Conservation (phyloP, 768 basidiomycete species). For the Fibroporia radiculosa region DNA sequence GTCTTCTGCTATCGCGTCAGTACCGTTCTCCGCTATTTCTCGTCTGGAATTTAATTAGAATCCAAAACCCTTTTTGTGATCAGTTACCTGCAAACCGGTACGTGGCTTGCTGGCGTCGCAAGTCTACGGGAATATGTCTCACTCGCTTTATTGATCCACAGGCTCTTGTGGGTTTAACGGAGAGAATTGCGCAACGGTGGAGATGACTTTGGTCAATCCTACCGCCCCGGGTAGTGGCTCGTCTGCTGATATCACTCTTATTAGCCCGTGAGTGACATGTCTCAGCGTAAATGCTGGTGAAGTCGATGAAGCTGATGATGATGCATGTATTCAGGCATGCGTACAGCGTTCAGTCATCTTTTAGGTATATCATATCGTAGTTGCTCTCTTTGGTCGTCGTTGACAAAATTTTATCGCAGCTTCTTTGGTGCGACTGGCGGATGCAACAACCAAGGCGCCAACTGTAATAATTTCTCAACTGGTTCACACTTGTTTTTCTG, state of each 20-base stretch:
- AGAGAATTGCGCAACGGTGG: slow-evolving; percentile 39
- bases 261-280: slow-evolving; percentile 28
- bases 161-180: slow-evolving; percentile 38
- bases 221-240: slow-evolving; percentile 36
- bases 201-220: slow-evolving; percentile 41
- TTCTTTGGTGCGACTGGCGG: slow-evolving; percentile 14
- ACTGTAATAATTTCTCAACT: slow-evolving; percentile 27
- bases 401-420: not conserved
- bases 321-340: slow-evolving; percentile 24
- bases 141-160: slow-evolving; percentile 15
- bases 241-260: slow-evolving; percentile 41
- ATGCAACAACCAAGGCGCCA: slow-evolving; percentile 37
- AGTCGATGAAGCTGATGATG: not conserved
- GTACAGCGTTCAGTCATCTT: slow-evolving; percentile 31
- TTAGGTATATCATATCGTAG: slow-evolving; percentile 24
- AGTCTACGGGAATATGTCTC: not conserved
- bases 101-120: too few relatives aligned
- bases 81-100: slow-evolving; percentile 40
- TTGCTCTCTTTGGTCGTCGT: not conserved
- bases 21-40: slow-evolving; percentile 2
- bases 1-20: slow-evolving; percentile 36
- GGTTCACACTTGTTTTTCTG: not conserved
- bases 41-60: not conserved
- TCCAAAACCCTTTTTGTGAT: not conserved
- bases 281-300: not conserved